phyloP scores from a whole-genome alignment of 164 flowering plant genomes.

The Piper longum region DNA sequence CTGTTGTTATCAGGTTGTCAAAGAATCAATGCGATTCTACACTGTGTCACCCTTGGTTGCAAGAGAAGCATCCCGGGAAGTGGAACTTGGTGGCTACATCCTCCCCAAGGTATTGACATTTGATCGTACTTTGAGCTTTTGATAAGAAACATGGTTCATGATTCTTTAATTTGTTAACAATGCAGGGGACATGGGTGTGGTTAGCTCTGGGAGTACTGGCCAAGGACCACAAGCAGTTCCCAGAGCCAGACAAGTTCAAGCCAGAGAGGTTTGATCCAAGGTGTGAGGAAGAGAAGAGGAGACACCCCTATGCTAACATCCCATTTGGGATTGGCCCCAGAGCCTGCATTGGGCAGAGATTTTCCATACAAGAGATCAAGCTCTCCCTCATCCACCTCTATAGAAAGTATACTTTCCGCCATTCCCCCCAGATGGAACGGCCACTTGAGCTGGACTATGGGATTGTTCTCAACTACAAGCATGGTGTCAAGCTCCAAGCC shows the following conservation, averaged over 20 bases:
- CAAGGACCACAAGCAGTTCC: constrained; percentile 78
- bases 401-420: constrained; percentile 50
- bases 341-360: constrained; percentile 76
- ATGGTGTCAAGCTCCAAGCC: constrained; percentile 72
- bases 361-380: constrained; percentile 69
- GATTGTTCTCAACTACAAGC: constrained; percentile 72
- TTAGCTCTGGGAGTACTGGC: constrained; percentile 81
- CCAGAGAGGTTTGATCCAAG: constrained; percentile 85
- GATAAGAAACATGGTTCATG: too few species aligned
- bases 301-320: constrained; percentile 90
- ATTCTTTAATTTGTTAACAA: too few species aligned
- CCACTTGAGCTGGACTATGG: constrained; percentile 73
- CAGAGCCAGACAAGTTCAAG: constrained; percentile 75
- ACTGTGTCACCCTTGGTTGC: constrained; percentile 90
- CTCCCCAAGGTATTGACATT: constrained; percentile 70
- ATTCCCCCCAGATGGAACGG: constrained; percentile 67
- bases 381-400: constrained; percentile 72
- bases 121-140: neutral
- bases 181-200: constrained; percentile 98
- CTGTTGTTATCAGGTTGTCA: constrained; percentile 46
- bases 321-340: constrained; percentile 94
- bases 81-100: constrained; percentile 73
- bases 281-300: constrained; percentile 57
- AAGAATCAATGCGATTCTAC: constrained; percentile 83
- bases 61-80: constrained; percentile 65